These are phyloP conservation scores for Protomyces pachydermus DNA, from an alignment of 1,139 yeast species.

Conservation along the genomic window DNA sequence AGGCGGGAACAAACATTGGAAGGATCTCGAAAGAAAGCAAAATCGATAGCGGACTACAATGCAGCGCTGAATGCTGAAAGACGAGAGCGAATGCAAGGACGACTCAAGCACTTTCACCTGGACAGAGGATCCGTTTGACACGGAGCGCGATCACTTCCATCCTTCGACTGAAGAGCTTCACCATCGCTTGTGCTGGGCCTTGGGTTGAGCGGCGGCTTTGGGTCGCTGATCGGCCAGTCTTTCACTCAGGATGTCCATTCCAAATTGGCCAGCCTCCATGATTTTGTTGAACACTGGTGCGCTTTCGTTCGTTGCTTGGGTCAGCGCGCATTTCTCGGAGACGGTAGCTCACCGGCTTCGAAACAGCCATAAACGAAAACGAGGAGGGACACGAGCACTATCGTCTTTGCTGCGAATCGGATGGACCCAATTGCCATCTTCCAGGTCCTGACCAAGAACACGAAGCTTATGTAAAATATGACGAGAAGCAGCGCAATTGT, in stretches of 20 bases:
- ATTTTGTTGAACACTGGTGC: background rate
- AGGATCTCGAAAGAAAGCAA: constrained; percentile 7
- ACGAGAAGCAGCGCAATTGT: constrained; percentile 13
- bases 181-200: too few species aligned
- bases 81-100: background rate
- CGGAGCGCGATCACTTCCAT: too few species aligned
- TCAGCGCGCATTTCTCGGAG: background rate
- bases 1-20: constrained; percentile 5
- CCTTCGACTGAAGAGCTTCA: too few species aligned
- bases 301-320: background rate
- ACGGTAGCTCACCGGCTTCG: background rate
- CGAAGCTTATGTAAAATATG: constrained; percentile 18
- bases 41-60: constrained; percentile 10
- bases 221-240: too few species aligned
- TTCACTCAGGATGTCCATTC: background rate
- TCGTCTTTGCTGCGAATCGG: constrained; percentile 4
- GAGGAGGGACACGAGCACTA: background rate
- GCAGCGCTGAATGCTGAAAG: constrained; percentile 9
- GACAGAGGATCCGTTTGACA: too few species aligned
- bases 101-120: background rate
- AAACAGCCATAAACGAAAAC: constrained; percentile 8
- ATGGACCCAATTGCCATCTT: constrained; percentile 10
- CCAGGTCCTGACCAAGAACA: constrained; percentile 14
- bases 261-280: background rate
- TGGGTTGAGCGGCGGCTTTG: too few species aligned